Percentiles rank a stretch among this genome's conserved stretches.
Conservation (phyloP, 2,329 filamentous ascomycete species). For the Alternaria longipes region DNA sequence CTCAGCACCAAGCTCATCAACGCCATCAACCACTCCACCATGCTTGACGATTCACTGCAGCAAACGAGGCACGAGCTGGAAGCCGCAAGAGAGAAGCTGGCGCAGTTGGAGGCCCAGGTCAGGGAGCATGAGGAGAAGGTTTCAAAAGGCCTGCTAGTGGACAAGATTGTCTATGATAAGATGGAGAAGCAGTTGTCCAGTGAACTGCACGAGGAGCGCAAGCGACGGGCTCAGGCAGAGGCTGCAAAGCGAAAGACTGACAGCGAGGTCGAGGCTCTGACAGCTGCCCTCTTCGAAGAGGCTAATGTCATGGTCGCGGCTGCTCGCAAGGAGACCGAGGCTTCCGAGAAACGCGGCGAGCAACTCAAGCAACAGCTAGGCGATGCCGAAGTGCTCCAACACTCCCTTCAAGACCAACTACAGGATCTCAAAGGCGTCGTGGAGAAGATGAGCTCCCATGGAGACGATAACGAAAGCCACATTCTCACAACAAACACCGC, state of each 20-base stretch:
- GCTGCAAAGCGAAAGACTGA: slow-evolving; percentile 87
- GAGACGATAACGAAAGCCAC: slow-evolving; percentile 74
- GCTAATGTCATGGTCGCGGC: slow-evolving; percentile 97
- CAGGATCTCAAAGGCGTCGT: slow-evolving; percentile 90
- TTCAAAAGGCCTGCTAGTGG: slow-evolving; percentile 77
- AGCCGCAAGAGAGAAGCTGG: slow-evolving; percentile 71
- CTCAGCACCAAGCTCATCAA: slow-evolving; percentile 96
- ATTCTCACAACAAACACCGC: slow-evolving; percentile 70
- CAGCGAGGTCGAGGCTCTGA: slow-evolving; percentile 88
- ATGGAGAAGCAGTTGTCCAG: slow-evolving; percentile 53
- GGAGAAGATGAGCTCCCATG: slow-evolving; percentile 81
- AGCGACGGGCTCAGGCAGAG: slow-evolving; percentile 55
- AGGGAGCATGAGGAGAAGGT: slow-evolving; percentile 76
- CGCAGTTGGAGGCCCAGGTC: slow-evolving; percentile 73
- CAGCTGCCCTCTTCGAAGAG: slow-evolving; percentile 94
- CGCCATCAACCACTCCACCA: slow-evolving; percentile 95
- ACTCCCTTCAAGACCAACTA: slow-evolving; percentile 92
- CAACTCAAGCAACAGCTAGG: slow-evolving; percentile 84
- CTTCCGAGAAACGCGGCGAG: slow-evolving; percentile 83
- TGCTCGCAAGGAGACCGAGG: slow-evolving; percentile 85
- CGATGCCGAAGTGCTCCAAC: slow-evolving; percentile 85
- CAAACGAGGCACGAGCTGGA: slow-evolving; percentile 86
- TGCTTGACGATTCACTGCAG: slow-evolving; percentile 86
- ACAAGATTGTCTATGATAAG: slow-evolving; percentile 74
- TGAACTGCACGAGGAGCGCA: slow-evolving; percentile 55